A percentile compares a stretch with the other conserved stretches of the same genome.
phyloP scores from a whole-genome alignment of 306 rosid genomes.

The Prunus armeniaca region DNA sequence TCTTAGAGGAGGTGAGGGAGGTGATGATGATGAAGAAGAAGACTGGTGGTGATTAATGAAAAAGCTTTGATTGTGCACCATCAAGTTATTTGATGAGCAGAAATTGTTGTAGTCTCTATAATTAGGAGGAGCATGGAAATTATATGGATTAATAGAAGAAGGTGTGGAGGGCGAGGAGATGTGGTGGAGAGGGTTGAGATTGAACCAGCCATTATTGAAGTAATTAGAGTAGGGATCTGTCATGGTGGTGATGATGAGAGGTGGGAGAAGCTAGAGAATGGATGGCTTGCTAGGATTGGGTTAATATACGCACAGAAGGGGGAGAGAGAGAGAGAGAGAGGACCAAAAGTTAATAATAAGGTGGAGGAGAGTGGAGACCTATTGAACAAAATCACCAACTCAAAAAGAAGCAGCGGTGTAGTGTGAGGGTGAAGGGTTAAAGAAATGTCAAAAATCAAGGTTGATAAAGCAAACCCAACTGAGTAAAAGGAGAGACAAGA shows the following conservation, averaged over 20 bases:
- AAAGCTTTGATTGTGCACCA: slow-evolving; percentile 14
- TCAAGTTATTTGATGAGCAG: neutral
- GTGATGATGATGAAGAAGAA: slow-evolving; percentile 13
- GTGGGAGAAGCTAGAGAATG: slow-evolving; percentile 3
- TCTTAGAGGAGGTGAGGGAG: slow-evolving; percentile 59
- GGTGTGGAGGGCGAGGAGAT: slow-evolving; percentile 36
- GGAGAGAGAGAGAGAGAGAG: slow-evolving; percentile 34
- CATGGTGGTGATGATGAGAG: slow-evolving; percentile 39
- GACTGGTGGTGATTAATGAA: slow-evolving; percentile 5
- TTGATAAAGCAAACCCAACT: slow-evolving; percentile 33
- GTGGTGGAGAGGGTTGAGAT: slow-evolving; percentile 43
- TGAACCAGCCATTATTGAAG: slow-evolving; percentile 47
- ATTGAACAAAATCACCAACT: slow-evolving; percentile 41
- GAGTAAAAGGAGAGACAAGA: slow-evolving; percentile 57
- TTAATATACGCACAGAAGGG: slow-evolving; percentile 21
- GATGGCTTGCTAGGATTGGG: slow-evolving; percentile 30
- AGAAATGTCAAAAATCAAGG: slow-evolving; percentile 45
- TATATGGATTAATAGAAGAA: slow-evolving; percentile 31
- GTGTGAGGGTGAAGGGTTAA: slow-evolving; percentile 22
- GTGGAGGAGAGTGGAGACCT: slow-evolving; percentile 23
- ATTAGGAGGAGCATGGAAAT: slow-evolving; percentile 35
- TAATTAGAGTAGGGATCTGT: slow-evolving; percentile 53
- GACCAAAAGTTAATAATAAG: slow-evolving; percentile 26
- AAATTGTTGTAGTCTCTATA: slow-evolving; percentile 11
- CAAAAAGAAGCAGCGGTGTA: slow-evolving; percentile 6